These are phyloP conservation scores for Kwoniella sp. DNA, from an alignment of 768 basidiomycete genomes.

Conservation along the genomic window DNA sequence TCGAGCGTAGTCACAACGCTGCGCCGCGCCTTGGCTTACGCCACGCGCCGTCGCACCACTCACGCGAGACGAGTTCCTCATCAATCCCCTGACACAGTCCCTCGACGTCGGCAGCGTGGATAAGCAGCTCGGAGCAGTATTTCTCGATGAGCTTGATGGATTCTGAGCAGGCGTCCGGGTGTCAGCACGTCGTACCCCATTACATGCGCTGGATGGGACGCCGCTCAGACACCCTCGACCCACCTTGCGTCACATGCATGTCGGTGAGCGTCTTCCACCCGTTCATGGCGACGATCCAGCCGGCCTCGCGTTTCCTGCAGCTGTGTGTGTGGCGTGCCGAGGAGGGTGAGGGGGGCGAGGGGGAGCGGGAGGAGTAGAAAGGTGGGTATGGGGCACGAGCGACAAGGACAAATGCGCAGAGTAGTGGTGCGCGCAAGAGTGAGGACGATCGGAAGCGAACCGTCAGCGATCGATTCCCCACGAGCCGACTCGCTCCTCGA, in stretches of 20 bases:
- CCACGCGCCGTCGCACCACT: constrained; percentile 34
- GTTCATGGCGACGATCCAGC: constrained; percentile 96
- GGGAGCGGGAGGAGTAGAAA: too few relatives aligned
- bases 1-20: background rate
- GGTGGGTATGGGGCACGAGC: too few relatives aligned
- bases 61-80: constrained; percentile 74
- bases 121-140: constrained; percentile 87
- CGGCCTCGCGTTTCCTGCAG: constrained; percentile 69
- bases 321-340: too few relatives aligned
- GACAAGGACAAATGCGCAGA: too few relatives aligned
- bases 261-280: constrained; percentile 97
- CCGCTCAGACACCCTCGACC: background rate
- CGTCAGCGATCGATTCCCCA: too few relatives aligned
- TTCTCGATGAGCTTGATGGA: constrained; percentile 69
- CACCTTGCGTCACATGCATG: constrained; percentile 64
- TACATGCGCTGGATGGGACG: background rate
- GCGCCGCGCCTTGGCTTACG: background rate
- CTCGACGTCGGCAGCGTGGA: constrained; percentile 99
- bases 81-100: constrained; percentile 96
- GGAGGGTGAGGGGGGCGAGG: too few relatives aligned
- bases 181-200: too few relatives aligned
- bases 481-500: too few relatives aligned
- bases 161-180: constrained; percentile 55
- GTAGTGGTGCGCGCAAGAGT: too few relatives aligned
- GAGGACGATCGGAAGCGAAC: too few relatives aligned